Conservation (phyloP, 2,329 filamentous ascomycete species). For the Alternaria conjuncta region DNA sequence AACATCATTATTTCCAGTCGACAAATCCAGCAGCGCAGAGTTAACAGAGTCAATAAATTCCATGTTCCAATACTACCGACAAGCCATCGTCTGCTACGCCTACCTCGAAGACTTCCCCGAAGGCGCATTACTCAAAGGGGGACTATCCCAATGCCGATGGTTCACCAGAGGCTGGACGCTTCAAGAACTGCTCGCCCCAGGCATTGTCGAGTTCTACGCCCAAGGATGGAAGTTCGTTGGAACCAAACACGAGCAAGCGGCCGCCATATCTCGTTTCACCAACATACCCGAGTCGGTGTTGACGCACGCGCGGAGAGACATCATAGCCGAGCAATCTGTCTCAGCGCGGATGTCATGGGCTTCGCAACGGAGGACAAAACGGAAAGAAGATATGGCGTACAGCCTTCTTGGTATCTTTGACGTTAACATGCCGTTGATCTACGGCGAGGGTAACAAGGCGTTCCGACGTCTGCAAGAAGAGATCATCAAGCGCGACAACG, state of each 20-base stretch:
- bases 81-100: slow-evolving; percentile 19
- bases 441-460: slow-evolving; percentile 32
- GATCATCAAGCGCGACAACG: slow-evolving; percentile 5
- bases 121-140: not conserved
- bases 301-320: not conserved
- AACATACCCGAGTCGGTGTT: not conserved
- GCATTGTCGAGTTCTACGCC: slow-evolving; percentile 5
- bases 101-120: slow-evolving; percentile 9
- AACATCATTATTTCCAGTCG: not conserved
- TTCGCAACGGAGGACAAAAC: slow-evolving; percentile 20
- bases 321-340: not conserved
- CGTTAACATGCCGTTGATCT: slow-evolving; percentile 34
- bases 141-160: slow-evolving; percentile 18
- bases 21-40: slow-evolving; percentile 17
- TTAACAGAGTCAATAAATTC: slow-evolving; percentile 22
- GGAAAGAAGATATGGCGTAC: slow-evolving; percentile 22
- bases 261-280: not conserved
- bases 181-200: slow-evolving; percentile 22
- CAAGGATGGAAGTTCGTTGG: not conserved
- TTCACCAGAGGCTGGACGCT: slow-evolving; percentile 26
- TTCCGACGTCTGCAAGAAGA: slow-evolving; percentile 14
- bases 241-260: not conserved
- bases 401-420: slow-evolving; percentile 23
- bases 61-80: slow-evolving; percentile 23
- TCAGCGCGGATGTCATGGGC: slow-evolving; percentile 29